Evolutionary conservation across 768 basidiomycete species (phyloP).

Genomic region (Amanita pseudoporphyria): DNA sequence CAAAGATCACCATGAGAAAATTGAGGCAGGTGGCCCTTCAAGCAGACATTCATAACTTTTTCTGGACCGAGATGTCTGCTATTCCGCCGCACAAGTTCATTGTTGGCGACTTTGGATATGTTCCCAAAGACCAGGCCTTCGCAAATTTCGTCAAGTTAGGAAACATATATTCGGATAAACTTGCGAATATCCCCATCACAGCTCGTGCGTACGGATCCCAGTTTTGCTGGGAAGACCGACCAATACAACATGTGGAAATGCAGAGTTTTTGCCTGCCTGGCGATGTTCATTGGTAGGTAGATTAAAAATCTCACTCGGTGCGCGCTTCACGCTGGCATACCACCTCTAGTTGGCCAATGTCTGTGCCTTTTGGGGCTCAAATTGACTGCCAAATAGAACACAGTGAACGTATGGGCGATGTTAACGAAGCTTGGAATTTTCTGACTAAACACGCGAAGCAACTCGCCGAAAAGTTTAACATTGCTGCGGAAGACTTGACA

Average conservation of each 20-base stretch:
- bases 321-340: background rate
- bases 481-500: slow-evolving; percentile 32
- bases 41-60: slow-evolving; percentile 24
- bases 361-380: slow-evolving; percentile 26
- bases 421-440: slow-evolving; percentile 30
- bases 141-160: slow-evolving; percentile 26
- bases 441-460: slow-evolving; percentile 22
- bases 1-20: slow-evolving; percentile 23
- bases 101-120: slow-evolving; percentile 37
- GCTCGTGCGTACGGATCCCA: slow-evolving; percentile 20
- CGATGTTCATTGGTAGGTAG: slow-evolving; percentile 22
- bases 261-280: slow-evolving; percentile 25
- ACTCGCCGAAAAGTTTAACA: slow-evolving; percentile 20
- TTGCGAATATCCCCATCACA: slow-evolving; percentile 14
- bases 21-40: slow-evolving; percentile 29
- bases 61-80: slow-evolving; percentile 27
- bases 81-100: slow-evolving; percentile 30
- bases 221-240: slow-evolving; percentile 28
- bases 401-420: slow-evolving; percentile 12
- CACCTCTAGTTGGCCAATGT: slow-evolving; percentile 31
- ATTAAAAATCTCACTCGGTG: no score
- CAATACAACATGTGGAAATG: slow-evolving; percentile 19
- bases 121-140: slow-evolving; percentile 26
- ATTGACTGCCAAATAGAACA: slow-evolving; percentile 30
- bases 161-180: slow-evolving; percentile 26